A percentile compares a stretch with the other conserved stretches of the same genome.
Conservation (phyloP, 139 green algal species). For the Chlamydomonas sp. region DNA sequence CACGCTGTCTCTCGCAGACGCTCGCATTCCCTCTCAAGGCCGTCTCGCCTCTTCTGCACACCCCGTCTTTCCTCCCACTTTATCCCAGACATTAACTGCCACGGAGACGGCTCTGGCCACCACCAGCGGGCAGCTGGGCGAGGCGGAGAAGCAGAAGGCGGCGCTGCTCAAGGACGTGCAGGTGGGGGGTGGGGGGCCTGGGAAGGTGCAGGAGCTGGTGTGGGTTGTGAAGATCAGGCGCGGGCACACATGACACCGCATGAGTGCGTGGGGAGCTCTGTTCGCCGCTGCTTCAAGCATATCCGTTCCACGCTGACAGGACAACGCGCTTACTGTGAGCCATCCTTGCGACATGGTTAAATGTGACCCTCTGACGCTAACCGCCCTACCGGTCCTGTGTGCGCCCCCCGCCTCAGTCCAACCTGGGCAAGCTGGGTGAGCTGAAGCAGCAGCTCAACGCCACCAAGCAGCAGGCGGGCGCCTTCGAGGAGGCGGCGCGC, state of each 20-base stretch:
- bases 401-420: background rate
- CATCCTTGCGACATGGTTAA: too few relatives aligned
- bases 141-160: conserved; percentile 22
- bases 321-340: too few relatives aligned
- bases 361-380: too few relatives aligned
- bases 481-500: background rate
- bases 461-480: background rate
- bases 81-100: background rate
- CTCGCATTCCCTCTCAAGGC: too few relatives aligned
- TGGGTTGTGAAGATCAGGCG: background rate
- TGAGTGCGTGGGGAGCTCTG: too few relatives aligned
- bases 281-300: too few relatives aligned
- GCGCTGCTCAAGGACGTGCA: conserved; percentile 27
- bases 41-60: too few relatives aligned
- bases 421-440: conserved; percentile 17
- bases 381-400: background rate
- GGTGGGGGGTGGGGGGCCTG: background rate
- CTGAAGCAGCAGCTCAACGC: conserved; percentile 35
- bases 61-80: too few relatives aligned
- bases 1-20: too few relatives aligned
- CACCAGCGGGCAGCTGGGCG: conserved; percentile 21
- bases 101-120: background rate
- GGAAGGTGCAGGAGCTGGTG: background rate
- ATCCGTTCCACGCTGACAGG: too few relatives aligned
- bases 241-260: too few relatives aligned